Conservation (phyloP, 176 grass and related monocot species). For the Lolium perenne region DNA sequence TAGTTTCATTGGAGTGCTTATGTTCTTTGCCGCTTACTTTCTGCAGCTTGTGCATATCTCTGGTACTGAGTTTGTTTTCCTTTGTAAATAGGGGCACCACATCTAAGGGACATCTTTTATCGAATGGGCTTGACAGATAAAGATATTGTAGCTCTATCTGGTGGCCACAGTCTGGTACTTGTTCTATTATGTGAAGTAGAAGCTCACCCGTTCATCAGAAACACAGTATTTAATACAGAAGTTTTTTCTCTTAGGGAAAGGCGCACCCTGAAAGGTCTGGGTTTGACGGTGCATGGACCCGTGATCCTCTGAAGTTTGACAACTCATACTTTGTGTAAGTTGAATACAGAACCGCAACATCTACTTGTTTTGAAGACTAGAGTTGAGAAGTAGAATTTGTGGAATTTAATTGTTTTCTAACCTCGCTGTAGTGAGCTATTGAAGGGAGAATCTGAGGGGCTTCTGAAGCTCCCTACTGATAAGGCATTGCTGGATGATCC, state of each 20-base stretch:
- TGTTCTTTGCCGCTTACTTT: not conserved
- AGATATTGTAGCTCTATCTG: constrained; percentile 94
- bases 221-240: not conserved
- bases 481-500: constrained; percentile 78
- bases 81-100: constrained; percentile 57
- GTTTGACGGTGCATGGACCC: constrained; percentile 88
- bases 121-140: constrained; percentile 94
- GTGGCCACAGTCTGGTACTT: constrained; percentile 83
- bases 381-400: constrained; percentile 8
- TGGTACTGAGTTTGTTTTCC: constrained; percentile 29
- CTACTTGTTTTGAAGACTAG: not conserved
- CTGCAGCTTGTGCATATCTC: not conserved
- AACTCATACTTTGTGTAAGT: constrained; percentile 95
- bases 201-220: constrained; percentile 8
- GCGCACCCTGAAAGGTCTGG: constrained; percentile 91
- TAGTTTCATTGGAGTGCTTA: constrained; percentile 17
- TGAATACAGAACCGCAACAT: constrained; percentile 31
- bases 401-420: constrained; percentile 2
- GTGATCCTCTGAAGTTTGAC: constrained; percentile 91
- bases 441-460: constrained; percentile 70
- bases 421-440: constrained; percentile 69
- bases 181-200: constrained; percentile 13
- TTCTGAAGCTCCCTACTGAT: constrained; percentile 90
- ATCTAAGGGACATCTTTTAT: constrained; percentile 90
- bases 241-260: constrained; percentile 64